Conservation (phyloP, 768 basidiomycete genomes). For the Kwoniella sp. region DNA sequence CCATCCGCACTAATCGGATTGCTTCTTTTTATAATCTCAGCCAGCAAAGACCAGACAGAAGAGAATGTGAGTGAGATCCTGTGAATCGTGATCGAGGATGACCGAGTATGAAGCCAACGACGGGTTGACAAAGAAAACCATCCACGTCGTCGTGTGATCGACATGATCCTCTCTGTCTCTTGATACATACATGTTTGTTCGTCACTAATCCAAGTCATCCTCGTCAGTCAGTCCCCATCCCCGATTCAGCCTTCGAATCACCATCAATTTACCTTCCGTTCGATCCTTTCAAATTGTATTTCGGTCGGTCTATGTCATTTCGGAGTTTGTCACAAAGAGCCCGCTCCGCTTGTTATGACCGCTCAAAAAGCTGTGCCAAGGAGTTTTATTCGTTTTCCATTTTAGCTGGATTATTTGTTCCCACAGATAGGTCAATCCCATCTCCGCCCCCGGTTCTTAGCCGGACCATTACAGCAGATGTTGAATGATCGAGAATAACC, state of each 20-base stretch:
- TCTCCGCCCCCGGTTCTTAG: neutral
- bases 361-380: conserved; percentile 1
- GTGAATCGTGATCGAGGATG: too few species aligned
- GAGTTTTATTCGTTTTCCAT: neutral
- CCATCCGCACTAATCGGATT: too few species aligned
- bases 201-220: too few species aligned
- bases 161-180: too few species aligned
- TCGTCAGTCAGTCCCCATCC: neutral
- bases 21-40: too few species aligned
- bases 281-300: neutral
- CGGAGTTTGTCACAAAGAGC: neutral
- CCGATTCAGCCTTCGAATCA: too few species aligned
- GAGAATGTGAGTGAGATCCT: too few species aligned
- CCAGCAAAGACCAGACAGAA: too few species aligned
- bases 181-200: too few species aligned
- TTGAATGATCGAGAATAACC: neutral
- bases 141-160: too few species aligned
- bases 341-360: neutral
- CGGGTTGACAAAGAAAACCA: too few species aligned
- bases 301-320: neutral
- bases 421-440: neutral
- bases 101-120: too few species aligned
- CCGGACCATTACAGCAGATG: neutral
- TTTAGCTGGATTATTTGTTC: neutral
- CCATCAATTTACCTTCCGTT: neutral